Conservation (phyloP, 495 filamentous ascomycete species). For the Diplogelasinospora grovesii region DNA sequence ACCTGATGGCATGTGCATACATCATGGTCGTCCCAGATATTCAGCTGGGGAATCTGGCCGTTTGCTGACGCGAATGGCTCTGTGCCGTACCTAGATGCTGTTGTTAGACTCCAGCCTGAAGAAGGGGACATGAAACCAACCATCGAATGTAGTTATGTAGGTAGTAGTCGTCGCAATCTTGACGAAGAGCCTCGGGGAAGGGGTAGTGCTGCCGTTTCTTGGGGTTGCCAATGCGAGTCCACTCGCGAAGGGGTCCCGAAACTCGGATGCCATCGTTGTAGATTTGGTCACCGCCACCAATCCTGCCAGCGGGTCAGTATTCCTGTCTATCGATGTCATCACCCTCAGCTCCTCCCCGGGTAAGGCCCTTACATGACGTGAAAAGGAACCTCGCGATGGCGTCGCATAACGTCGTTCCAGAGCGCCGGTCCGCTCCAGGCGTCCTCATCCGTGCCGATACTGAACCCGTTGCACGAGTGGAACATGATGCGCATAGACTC, state of each 20-base stretch:
- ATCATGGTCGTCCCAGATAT: slow-evolving; percentile 93
- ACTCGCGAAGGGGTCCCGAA: slow-evolving; percentile 65
- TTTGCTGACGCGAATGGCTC: slow-evolving; percentile 82
- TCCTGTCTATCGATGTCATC: not conserved
- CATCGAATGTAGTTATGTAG: slow-evolving; percentile 82
- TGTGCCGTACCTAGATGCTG: slow-evolving; percentile 50
- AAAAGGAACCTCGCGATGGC: slow-evolving; percentile 65
- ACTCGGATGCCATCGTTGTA: slow-evolving; percentile 90
- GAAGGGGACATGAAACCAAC: too few relatives aligned
- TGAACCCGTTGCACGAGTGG: slow-evolving; percentile 94
- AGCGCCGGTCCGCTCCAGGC: slow-evolving; percentile 75
- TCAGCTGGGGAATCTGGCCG: slow-evolving; percentile 81
- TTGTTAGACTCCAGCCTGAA: too few relatives aligned
- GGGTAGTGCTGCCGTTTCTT: slow-evolving; percentile 70
- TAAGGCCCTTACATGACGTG: slow-evolving; percentile 60
- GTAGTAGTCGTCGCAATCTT: slow-evolving; percentile 82
- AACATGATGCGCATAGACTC: slow-evolving; percentile 96
- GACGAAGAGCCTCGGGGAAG: slow-evolving; percentile 67
- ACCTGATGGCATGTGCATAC: too few relatives aligned
- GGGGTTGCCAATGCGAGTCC: slow-evolving; percentile 78
- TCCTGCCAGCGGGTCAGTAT: slow-evolving; percentile 32
- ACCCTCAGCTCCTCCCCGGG: not conserved
- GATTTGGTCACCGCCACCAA: slow-evolving; percentile 92
- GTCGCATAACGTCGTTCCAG: slow-evolving; percentile 84
- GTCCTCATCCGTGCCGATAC: slow-evolving; percentile 81